A percentile compares a stretch with the other conserved stretches of the same genome.
phyloP scores from a whole-genome alignment of 306 rosid genomes.

The Cotoneaster glaucophyllus region DNA sequence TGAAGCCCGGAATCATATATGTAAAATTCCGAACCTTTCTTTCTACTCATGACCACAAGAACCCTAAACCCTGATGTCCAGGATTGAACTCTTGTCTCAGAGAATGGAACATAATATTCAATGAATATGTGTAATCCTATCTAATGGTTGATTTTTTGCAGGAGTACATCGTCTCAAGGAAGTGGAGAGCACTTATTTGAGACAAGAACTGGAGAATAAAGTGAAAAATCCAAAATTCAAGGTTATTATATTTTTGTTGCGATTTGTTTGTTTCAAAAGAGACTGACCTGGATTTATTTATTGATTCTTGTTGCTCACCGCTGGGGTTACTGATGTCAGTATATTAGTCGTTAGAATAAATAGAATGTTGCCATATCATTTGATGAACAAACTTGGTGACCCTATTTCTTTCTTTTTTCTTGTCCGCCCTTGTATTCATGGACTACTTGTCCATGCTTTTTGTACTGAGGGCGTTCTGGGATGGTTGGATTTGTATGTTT shows the following conservation, averaged over 20 bases:
- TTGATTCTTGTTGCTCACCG: background rate
- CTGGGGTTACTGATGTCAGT: too few relatives aligned
- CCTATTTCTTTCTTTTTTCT: background rate
- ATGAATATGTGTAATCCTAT: background rate
- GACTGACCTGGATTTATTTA: background rate
- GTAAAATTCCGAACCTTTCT: too few relatives aligned
- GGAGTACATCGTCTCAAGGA: slow-evolving; percentile 42
- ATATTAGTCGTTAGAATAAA: background rate
- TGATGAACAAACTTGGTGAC: background rate
- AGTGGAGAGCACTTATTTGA: slow-evolving; percentile 57
- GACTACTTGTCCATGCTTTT: too few relatives aligned
- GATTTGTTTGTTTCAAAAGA: background rate
- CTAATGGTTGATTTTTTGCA: slow-evolving; percentile 15
- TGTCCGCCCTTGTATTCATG: background rate
- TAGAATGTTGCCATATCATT: background rate
- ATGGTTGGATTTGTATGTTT: too few relatives aligned
- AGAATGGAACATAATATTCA: background rate
- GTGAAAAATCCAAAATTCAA: slow-evolving; percentile 51
- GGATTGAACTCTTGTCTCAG: too few relatives aligned
- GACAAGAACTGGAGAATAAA: slow-evolving; percentile 42
- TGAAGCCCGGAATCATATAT: background rate
- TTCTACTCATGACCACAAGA: too few relatives aligned
- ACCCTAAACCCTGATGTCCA: background rate
- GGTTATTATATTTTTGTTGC: slow-evolving; percentile 41
- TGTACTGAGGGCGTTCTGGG: too few relatives aligned